Evolutionary conservation across 495 filamentous ascomycete species (phyloP).

Genomic region (Annulohypoxylon maeteangense): DNA sequence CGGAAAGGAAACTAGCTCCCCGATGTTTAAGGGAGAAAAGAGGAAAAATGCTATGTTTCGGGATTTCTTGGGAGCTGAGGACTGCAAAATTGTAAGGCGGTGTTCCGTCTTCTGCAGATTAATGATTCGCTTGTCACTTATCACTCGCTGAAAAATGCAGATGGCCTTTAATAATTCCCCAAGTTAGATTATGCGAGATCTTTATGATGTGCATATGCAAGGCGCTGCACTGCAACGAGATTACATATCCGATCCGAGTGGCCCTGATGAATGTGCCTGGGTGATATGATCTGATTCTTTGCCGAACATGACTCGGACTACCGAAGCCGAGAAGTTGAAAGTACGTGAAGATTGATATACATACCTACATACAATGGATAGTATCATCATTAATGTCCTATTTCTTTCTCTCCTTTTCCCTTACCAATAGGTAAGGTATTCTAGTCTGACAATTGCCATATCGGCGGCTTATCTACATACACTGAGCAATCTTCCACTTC

Average conservation of each 20-base stretch:
- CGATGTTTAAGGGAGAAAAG: background rate
- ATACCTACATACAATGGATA: slow-evolving; percentile 23
- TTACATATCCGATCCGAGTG: background rate
- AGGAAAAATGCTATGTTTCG: slow-evolving; percentile 11
- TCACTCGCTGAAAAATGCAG: slow-evolving; percentile 12
- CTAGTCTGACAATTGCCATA: slow-evolving; percentile 13
- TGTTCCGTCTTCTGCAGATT: slow-evolving; percentile 8
- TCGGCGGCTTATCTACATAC: slow-evolving; percentile 11
- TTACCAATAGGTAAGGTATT: background rate
- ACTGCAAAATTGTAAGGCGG: slow-evolving; percentile 18
- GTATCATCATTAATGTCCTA: slow-evolving; percentile 7
- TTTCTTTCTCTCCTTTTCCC: background rate
- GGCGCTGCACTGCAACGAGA: slow-evolving; percentile 16
- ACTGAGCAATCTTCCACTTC: slow-evolving; percentile 22
- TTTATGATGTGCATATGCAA: slow-evolving; percentile 13
- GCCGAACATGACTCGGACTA: background rate
- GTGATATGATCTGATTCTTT: background rate
- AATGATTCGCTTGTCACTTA: slow-evolving; percentile 25
- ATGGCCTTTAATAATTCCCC: slow-evolving; percentile 8
- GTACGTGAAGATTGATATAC: slow-evolving; percentile 8
- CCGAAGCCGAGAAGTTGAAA: background rate
- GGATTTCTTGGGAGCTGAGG: slow-evolving; percentile 43
- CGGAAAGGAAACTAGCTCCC: background rate
- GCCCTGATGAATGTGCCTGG: background rate
- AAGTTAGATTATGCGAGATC: slow-evolving; percentile 25